Percentiles rank a stretch among this genome's conserved stretches.
Evolutionary conservation across 441 rosid species (phyloP).

Genomic region (Pelargonium citronellum): DNA sequence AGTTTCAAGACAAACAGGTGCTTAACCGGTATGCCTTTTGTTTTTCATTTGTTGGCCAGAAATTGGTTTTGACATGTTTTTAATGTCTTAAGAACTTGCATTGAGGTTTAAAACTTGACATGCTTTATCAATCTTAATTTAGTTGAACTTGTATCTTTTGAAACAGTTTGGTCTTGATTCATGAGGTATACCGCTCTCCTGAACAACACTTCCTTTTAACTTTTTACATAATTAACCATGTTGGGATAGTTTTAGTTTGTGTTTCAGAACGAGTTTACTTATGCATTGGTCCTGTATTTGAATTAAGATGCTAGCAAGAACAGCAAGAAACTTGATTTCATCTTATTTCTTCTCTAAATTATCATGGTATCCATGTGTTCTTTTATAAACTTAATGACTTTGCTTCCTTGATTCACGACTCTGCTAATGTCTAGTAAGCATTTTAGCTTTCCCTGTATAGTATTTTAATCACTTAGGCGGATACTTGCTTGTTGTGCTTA

Average conservation of each 20-base stretch:
- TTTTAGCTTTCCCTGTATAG: not conserved
- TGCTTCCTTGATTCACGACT: not conserved
- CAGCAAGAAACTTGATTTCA: not conserved
- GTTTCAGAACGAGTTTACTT: not conserved
- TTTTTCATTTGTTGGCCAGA: constrained; percentile 33
- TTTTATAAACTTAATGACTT: not conserved
- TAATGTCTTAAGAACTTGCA: constrained; percentile 19
- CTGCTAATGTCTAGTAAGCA: not conserved
- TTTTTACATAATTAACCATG: not conserved
- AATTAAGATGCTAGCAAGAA: not conserved
- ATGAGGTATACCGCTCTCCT: not conserved
- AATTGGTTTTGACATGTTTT: constrained; percentile 28
- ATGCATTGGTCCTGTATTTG: not conserved
- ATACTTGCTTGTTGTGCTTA: constrained; percentile 1
- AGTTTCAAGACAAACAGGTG: constrained; percentile 99
- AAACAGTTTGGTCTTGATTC: not conserved
- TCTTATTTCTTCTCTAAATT: not conserved
- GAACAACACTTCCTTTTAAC: not conserved
- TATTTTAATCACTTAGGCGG: constrained; percentile 3
- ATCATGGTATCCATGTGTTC: constrained; percentile 4
- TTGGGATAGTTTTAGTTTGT: not conserved
- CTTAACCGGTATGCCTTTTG: constrained; percentile 86
- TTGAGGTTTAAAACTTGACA: constrained; percentile 1
- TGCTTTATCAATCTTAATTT: not conserved
- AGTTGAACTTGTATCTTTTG: not conserved